Percentiles rank a stretch among this genome's conserved stretches.
These are phyloP conservation scores for Gynochthodes officinalis DNA, from an alignment of 257 asterid species.

Conservation along the genomic window DNA sequence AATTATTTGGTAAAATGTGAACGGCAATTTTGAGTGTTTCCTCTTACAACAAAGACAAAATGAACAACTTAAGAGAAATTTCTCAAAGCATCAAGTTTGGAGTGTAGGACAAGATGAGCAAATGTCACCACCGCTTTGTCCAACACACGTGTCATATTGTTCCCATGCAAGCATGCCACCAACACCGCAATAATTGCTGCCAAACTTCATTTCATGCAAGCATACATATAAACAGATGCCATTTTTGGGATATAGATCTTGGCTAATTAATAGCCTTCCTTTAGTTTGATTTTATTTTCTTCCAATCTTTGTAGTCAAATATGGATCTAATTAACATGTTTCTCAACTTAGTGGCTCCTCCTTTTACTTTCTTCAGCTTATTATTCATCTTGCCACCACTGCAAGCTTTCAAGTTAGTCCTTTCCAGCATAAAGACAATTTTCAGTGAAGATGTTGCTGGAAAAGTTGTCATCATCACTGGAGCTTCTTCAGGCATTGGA, in stretches of 20 bases:
- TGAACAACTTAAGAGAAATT: not conserved
- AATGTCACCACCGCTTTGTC: conserved; percentile 24
- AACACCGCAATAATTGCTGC: conserved; percentile 3
- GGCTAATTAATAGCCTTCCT: not conserved
- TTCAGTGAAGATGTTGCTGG: conserved; percentile 64
- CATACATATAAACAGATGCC: not conserved
- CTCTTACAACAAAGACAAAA: not conserved
- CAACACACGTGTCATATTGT: conserved; percentile 42
- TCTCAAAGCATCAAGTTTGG: not conserved
- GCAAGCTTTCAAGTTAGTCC: conserved; percentile 53
- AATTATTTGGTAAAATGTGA: no score
- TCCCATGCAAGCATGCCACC: conserved; percentile 47
- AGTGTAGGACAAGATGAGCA: not conserved
- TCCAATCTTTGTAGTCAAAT: not conserved
- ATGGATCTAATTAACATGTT: conserved; percentile 56
- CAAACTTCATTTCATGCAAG: conserved; percentile 16
- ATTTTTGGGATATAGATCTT: no score
- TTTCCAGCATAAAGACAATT: conserved; percentile 43
- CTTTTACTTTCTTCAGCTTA: conserved; percentile 59
- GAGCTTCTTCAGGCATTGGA: conserved; percentile 96
- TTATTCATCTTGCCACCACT: conserved; percentile 59
- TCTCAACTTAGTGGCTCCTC: conserved; percentile 62
- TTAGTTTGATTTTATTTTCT: not conserved
- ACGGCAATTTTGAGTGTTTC: no score
- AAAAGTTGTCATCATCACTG: conserved; percentile 74